Evolutionary conservation across 163 green algal species (phyloP).

Genomic region (Coccomyxa subellipsoidea): DNA sequence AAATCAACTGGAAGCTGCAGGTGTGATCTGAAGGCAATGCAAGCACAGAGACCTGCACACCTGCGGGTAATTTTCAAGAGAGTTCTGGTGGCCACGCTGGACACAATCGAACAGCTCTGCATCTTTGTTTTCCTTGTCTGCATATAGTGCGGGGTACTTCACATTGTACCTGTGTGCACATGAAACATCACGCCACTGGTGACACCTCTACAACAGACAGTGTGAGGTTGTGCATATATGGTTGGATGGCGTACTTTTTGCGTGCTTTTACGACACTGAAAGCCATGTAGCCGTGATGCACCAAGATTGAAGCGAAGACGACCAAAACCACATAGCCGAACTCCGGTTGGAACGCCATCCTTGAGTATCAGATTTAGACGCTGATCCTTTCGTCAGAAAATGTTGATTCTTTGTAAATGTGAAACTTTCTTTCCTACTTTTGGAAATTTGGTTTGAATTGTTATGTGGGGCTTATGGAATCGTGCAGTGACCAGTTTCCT

Average conservation of each 20-base stretch:
- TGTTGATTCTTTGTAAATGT: no score
- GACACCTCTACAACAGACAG: not conserved
- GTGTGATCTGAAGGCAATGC: no score
- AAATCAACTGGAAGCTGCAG: no score
- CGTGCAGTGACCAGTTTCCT: no score
- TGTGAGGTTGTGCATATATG: not conserved
- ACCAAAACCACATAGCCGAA: conserved; percentile 17
- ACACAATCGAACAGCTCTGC: conserved; percentile 64
- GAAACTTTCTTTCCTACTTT: no score
- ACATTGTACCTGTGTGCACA: conserved; percentile 39
- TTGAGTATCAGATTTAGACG: not conserved
- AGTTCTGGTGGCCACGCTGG: conserved; percentile 63
- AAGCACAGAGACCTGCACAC: no score
- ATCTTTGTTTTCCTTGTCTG: conserved; percentile 19
- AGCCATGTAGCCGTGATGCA: conserved; percentile 12
- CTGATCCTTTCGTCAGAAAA: not conserved
- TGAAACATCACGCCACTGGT: not conserved
- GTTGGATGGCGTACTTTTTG: not conserved
- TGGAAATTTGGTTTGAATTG: no score
- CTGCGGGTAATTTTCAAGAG: conserved; percentile 50
- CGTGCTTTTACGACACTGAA: conserved; percentile 9
- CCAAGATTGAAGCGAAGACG: not conserved
- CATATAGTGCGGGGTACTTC: conserved; percentile 62
- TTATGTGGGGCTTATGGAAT: no score
- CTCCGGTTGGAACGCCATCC: not conserved